phyloP scores from a whole-genome alignment of 1,284 basidiomycete genomes.

The Gymnopus androsaceus region DNA sequence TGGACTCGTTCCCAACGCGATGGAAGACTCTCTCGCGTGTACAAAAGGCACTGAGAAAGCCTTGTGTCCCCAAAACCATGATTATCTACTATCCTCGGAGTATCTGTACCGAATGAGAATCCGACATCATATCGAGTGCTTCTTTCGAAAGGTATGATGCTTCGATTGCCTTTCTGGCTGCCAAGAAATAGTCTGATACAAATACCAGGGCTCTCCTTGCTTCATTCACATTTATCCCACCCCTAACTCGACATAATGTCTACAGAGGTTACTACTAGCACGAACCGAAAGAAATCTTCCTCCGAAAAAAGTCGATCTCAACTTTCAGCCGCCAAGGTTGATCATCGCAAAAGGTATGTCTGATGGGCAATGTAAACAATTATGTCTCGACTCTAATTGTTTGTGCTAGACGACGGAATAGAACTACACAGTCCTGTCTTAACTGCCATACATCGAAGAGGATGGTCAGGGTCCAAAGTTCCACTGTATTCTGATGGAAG shows the following conservation, averaged over 20 bases:
- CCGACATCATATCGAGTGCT: not conserved
- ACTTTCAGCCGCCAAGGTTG: constrained; percentile 14
- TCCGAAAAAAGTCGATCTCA: constrained; percentile 9
- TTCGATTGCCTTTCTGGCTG: constrained; percentile 3
- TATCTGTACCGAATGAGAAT: constrained; percentile 2
- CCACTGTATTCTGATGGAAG: too few relatives aligned
- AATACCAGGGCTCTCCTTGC: too few relatives aligned
- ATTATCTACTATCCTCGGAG: constrained; percentile 1
- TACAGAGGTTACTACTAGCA: not conserved
- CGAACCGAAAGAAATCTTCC: constrained; percentile 12
- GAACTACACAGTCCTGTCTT: constrained; percentile 48
- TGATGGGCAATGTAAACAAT: not conserved
- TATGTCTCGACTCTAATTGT: not conserved
- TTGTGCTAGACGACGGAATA: constrained; percentile 20
- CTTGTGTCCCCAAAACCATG: constrained; percentile 4
- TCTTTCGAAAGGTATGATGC: not conserved
- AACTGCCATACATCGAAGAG: constrained; percentile 62
- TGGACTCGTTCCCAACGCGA: too few relatives aligned
- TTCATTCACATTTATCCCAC: not conserved
- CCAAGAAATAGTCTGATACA: constrained; percentile 9
- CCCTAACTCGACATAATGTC: constrained; percentile 12
- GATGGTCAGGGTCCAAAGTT: constrained; percentile 62
- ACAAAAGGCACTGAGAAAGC: not conserved
- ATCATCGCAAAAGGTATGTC: constrained; percentile 19
- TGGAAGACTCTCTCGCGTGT: too few relatives aligned